These are phyloP conservation scores for Handroanthus guayacan DNA, from an alignment of 257 asterid genomes.

Conservation along the genomic window DNA sequence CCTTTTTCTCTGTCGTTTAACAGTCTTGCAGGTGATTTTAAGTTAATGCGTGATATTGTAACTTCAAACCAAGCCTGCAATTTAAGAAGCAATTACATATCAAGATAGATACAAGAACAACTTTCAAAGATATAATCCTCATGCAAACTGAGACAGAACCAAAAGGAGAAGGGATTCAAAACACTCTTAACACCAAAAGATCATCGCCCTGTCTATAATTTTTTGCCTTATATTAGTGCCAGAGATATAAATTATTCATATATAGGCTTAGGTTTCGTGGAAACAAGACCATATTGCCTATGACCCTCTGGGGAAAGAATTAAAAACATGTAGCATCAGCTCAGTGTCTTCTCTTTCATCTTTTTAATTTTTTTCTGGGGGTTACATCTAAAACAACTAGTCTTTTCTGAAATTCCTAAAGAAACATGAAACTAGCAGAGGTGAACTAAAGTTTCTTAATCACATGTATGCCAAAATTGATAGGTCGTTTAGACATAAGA, in stretches of 20 bases:
- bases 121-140: not conserved
- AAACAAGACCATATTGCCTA: not conserved
- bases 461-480: not conserved
- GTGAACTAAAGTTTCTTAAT: not conserved
- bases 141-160: not conserved
- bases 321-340: not conserved
- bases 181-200: not conserved
- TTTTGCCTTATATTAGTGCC: constrained; percentile 8
- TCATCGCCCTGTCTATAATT: not conserved
- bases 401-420: not conserved
- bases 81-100: not conserved
- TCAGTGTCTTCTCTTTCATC: not conserved
- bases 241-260: not conserved
- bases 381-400: not conserved
- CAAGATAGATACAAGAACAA: not conserved
- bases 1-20: not conserved
- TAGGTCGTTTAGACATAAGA: not conserved
- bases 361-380: not conserved
- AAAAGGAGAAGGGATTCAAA: not conserved
- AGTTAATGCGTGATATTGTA: constrained; percentile 15
- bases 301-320: not conserved
- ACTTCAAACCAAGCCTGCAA: constrained; percentile 17
- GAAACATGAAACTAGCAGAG: no score
- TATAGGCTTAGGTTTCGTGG: not conserved
- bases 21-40: not conserved